These are phyloP conservation scores for Calocera viscosa DNA, from an alignment of 768 basidiomycete genomes.

Conservation along the genomic window DNA sequence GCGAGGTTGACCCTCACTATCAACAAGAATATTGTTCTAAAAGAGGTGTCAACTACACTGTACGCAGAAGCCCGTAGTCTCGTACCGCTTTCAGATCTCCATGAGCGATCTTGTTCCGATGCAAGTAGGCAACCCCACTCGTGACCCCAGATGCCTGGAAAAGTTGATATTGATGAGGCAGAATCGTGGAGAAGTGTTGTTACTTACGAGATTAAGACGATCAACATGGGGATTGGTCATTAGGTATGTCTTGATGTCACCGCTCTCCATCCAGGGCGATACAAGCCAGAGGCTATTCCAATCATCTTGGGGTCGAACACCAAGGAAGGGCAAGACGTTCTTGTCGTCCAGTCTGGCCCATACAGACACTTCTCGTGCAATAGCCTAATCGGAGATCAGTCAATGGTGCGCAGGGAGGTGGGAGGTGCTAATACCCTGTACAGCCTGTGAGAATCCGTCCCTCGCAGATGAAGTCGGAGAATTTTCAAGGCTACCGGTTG, in stretches of 20 bases:
- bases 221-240: background rate
- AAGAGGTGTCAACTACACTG: too few species aligned
- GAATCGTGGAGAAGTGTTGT: background rate
- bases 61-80: too few species aligned
- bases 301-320: background rate
- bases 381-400: background rate
- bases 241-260: background rate
- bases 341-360: background rate
- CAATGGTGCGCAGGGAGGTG: background rate
- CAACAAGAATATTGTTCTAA: slow-evolving; percentile 1
- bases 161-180: background rate
- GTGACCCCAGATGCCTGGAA: background rate
- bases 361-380: background rate
- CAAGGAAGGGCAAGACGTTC: background rate
- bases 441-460: background rate
- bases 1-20: background rate
- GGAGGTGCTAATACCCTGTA: background rate
- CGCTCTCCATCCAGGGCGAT: background rate
- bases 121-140: background rate
- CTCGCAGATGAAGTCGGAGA: background rate
- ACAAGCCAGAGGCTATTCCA: background rate
- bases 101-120: background rate
- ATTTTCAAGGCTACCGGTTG: background rate
- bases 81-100: slow-evolving; percentile 5
- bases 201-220: background rate